These are phyloP conservation scores for Lycium ferocissimum DNA, from an alignment of 257 asterid genomes.

Conservation along the genomic window DNA sequence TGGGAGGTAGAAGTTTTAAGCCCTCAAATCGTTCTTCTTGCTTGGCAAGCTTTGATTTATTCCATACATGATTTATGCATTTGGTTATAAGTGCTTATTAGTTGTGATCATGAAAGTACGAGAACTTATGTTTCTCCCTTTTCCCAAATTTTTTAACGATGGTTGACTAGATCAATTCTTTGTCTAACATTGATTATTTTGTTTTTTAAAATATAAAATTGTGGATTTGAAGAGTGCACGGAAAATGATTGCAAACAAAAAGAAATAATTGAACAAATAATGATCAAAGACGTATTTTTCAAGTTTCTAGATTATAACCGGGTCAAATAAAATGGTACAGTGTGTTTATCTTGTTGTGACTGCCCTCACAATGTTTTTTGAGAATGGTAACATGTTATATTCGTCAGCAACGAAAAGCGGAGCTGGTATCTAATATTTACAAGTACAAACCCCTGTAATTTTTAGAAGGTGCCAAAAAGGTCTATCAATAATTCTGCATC, in stretches of 20 bases:
- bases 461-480: not conserved
- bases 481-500: not conserved
- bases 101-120: conserved; percentile 11
- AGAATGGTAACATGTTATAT: conserved; percentile 8
- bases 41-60: conserved; percentile 10
- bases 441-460: conserved; percentile 15
- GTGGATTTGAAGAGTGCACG: conserved; percentile 8
- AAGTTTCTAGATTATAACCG: not conserved
- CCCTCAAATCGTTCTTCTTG: conserved; percentile 20
- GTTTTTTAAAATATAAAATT: not conserved
- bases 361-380: conserved; percentile 7
- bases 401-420: not conserved
- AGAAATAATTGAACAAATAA: not conserved
- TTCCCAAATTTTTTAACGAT: not conserved
- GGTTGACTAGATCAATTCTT: not conserved
- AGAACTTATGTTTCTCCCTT: not conserved
- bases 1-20: conserved; percentile 78
- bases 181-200: conserved; percentile 14
- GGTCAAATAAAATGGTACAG: not conserved
- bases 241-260: not conserved
- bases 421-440: not conserved
- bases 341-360: not conserved
- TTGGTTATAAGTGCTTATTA: conserved; percentile 9
- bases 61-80: conserved; percentile 12
- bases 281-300: not conserved